A percentile compares a stretch with the other conserved stretches of the same genome.
Conservation (phyloP, 495 filamentous ascomycete species). For the Penicillium desertorum region DNA sequence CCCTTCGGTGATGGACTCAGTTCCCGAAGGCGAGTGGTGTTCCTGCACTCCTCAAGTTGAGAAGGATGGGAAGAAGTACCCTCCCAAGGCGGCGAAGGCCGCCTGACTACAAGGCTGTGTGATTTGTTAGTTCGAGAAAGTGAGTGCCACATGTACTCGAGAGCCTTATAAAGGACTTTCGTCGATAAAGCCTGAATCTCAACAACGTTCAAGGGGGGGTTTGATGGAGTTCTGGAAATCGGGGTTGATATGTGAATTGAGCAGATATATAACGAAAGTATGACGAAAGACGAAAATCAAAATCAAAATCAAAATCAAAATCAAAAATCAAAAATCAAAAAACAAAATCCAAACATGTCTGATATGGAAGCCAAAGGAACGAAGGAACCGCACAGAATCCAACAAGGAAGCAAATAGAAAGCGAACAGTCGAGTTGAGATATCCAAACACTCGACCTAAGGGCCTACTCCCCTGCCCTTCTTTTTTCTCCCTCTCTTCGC, state of each 20-base stretch:
- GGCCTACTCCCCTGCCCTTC: not conserved
- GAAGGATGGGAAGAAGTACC: constrained; percentile 60
- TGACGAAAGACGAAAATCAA: not conserved
- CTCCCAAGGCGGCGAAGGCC: constrained; percentile 57
- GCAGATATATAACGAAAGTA: not conserved
- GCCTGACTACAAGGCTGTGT: constrained; percentile 29
- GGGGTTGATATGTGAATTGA: not conserved
- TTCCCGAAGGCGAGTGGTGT: constrained; percentile 62
- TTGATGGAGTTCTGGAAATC: not conserved
- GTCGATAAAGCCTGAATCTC: too few species aligned
- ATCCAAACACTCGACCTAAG: not conserved
- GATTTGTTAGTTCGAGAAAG: constrained; percentile 15
- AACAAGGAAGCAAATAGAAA: not conserved
- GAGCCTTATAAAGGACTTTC: not conserved
- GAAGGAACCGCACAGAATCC: not conserved
- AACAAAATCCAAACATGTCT: not conserved
- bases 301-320: not conserved
- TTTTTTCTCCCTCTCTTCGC: not conserved
- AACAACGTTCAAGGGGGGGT: not conserved
- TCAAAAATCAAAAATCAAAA: not conserved
- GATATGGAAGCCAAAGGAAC: not conserved
- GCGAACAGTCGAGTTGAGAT: not conserved
- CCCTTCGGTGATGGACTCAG: constrained; percentile 60
- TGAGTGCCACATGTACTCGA: not conserved
- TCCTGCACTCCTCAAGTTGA: constrained; percentile 61